A percentile compares a stretch with the other conserved stretches of the same genome.
Evolutionary conservation across 768 basidiomycete genomes (phyloP).

Genomic region (Lentinula lateritia): DNA sequence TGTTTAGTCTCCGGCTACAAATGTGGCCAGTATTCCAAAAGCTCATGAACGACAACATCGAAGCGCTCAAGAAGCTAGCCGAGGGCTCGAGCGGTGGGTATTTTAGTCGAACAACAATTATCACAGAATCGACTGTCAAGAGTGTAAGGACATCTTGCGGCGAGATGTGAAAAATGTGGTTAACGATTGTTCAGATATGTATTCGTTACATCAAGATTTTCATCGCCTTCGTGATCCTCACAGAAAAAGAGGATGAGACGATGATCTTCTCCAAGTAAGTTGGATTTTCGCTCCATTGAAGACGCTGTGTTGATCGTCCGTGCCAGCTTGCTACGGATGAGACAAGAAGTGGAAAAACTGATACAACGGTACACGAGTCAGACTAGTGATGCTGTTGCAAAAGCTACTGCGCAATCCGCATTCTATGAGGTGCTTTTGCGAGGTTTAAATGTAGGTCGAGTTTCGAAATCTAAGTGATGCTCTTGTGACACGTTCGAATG

Average conservation of each 20-base stretch:
- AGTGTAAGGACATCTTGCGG: constrained; percentile 36
- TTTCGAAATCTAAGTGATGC: not conserved
- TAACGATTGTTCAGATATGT: constrained; percentile 45
- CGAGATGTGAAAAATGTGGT: not conserved
- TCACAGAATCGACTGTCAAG: constrained; percentile 65
- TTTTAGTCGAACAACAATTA: constrained; percentile 53
- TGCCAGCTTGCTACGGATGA: constrained; percentile 72
- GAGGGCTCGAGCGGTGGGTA: constrained; percentile 63
- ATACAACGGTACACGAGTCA: constrained; percentile 69
- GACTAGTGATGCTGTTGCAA: constrained; percentile 52
- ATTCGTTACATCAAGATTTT: constrained; percentile 77
- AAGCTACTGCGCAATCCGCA: constrained; percentile 62
- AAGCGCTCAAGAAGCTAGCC: constrained; percentile 75
- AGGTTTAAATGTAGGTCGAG: constrained; percentile 60
- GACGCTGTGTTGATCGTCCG: not conserved
- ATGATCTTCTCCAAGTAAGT: constrained; percentile 95
- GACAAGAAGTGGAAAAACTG: constrained; percentile 77
- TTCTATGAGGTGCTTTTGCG: constrained; percentile 77
- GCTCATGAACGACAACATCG: constrained; percentile 77
- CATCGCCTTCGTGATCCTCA: constrained; percentile 75
- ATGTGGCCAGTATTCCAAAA: constrained; percentile 96
- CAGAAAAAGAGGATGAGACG: constrained; percentile 81
- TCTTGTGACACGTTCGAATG: not conserved
- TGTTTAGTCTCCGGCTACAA: constrained; percentile 74
- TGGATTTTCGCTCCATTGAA: not conserved